These are phyloP conservation scores for Claviceps pazoutovae DNA, from an alignment of 2,329 filamentous ascomycete species.

Conservation along the genomic window DNA sequence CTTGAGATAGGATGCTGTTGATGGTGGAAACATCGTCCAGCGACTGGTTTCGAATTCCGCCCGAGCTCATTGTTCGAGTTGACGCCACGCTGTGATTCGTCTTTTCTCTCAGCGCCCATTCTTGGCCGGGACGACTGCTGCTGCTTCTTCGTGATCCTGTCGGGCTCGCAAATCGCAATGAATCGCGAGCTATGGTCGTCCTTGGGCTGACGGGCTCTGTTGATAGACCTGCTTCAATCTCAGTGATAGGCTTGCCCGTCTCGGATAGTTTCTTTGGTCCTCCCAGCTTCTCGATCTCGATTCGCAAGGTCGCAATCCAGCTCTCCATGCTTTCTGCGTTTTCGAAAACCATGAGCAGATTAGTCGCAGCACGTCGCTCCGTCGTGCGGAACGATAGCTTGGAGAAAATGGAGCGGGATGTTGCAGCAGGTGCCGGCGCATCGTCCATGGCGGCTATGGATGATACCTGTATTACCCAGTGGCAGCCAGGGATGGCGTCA, in stretches of 20 bases:
- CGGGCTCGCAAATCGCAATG: constrained; percentile 23
- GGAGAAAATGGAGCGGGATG: constrained; percentile 49
- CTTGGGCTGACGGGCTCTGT: constrained; percentile 30
- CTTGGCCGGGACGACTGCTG: neutral
- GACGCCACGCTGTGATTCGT: constrained; percentile 7
- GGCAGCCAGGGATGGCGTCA: constrained; percentile 64
- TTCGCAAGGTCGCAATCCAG: constrained; percentile 57
- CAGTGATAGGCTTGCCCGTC: constrained; percentile 37
- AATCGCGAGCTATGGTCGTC: constrained; percentile 33
- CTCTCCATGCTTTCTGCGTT: constrained; percentile 59
- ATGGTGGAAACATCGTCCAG: constrained; percentile 42
- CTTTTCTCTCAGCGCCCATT: neutral
- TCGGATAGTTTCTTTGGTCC: constrained; percentile 51
- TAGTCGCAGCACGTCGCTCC: constrained; percentile 44
- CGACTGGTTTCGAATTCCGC: constrained; percentile 24
- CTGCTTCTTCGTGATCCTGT: constrained; percentile 4
- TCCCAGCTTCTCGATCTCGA: constrained; percentile 55
- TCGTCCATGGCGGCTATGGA: constrained; percentile 49
- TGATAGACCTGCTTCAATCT: constrained; percentile 20
- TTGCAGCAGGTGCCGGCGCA: constrained; percentile 26
- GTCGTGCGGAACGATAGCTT: constrained; percentile 43
- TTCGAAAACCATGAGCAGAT: constrained; percentile 60
- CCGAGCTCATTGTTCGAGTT: constrained; percentile 9
- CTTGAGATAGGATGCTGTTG: constrained; percentile 43
- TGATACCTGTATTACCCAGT: constrained; percentile 67